These are phyloP conservation scores for Blastomyces emzantsi DNA, from an alignment of 2,329 filamentous ascomycete species.

Conservation along the genomic window DNA sequence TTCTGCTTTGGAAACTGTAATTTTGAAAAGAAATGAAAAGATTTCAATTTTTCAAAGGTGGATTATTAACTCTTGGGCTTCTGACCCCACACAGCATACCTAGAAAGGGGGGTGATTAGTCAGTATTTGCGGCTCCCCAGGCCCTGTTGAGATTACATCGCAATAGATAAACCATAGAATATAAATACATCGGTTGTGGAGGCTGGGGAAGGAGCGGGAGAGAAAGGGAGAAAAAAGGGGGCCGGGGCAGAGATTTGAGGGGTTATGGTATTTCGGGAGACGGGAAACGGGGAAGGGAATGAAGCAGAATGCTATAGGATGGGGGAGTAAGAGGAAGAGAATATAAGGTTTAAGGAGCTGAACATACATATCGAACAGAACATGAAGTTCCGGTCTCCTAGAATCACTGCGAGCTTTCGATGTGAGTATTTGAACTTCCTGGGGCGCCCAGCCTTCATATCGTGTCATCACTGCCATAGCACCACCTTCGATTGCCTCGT, in stretches of 20 bases:
- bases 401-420: slow-evolving; percentile 27
- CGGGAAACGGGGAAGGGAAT: no score
- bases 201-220: not conserved
- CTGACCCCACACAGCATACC: slow-evolving; percentile 14
- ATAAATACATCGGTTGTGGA: not conserved
- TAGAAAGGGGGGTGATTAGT: not conserved
- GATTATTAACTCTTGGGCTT: slow-evolving; percentile 6
- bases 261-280: no score
- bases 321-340: not conserved
- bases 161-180: not conserved
- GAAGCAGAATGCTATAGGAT: not conserved
- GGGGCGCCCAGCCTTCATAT: slow-evolving; percentile 19
- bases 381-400: slow-evolving; percentile 24
- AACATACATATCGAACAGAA: slow-evolving; percentile 21
- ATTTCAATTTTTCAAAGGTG: not conserved
- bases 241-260: no score
- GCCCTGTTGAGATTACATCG: not conserved
- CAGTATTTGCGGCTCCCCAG: no score
- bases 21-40: not conserved
- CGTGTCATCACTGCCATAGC: slow-evolving; percentile 23
- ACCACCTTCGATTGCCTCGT: slow-evolving; percentile 22
- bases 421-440: slow-evolving; percentile 25
- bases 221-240: not conserved
- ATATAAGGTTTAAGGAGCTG: not conserved
- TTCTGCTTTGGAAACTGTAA: not conserved